Evolutionary conservation across 768 basidiomycete species (phyloP).

Genomic region (Coprinopsis cinerea): DNA sequence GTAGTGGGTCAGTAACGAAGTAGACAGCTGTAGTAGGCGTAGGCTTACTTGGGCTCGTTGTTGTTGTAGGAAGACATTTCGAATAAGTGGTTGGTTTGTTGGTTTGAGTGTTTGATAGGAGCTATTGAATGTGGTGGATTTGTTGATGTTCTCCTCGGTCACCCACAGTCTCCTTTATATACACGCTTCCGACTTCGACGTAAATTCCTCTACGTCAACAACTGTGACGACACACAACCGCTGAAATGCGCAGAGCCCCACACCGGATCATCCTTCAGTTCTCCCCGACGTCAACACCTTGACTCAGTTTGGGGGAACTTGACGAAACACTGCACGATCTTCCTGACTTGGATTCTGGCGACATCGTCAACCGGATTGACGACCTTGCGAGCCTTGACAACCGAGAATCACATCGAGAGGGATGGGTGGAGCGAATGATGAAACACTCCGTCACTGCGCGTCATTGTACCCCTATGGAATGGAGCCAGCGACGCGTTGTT

Average conservation of each 20-base stretch:
- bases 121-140: not conserved
- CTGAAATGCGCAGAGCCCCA: too few relatives aligned
- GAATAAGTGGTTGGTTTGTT: not conserved
- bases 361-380: not conserved
- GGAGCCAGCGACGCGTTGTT: slow-evolving; percentile 1
- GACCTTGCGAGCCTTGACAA: too few relatives aligned
- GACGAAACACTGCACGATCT: too few relatives aligned
- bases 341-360: not conserved
- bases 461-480: not conserved
- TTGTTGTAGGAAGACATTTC: not conserved
- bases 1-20: too few relatives aligned
- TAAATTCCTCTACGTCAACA: too few relatives aligned
- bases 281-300: not conserved
- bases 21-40: not conserved
- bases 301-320: too few relatives aligned
- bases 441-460: not conserved
- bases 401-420: not conserved
- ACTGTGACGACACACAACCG: too few relatives aligned
- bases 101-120: not conserved
- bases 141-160: not conserved
- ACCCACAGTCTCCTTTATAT: not conserved
- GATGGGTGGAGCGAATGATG: slow-evolving; percentile 1
- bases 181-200: not conserved
- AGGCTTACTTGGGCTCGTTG: not conserved
- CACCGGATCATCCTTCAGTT: too few relatives aligned